A percentile compares a stretch with the other conserved stretches of the same genome.
Evolutionary conservation across 2,329 filamentous ascomycete genomes (phyloP).

Genomic region (Xylaria sp.): DNA sequence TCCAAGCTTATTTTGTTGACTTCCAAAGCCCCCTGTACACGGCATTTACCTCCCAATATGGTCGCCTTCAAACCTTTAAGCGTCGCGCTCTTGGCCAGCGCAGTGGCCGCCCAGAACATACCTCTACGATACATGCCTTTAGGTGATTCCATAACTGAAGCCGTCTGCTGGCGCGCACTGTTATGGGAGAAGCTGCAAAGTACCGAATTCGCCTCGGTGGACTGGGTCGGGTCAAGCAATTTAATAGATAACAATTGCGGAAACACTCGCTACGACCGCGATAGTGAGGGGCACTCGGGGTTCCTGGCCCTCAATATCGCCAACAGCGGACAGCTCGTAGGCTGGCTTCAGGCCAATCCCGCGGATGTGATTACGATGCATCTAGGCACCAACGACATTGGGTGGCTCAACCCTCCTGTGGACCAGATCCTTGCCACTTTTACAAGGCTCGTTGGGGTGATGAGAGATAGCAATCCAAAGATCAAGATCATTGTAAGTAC

Average conservation of each 20-base stretch:
- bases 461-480: slow-evolving; percentile 47
- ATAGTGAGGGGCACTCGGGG: slow-evolving; percentile 52
- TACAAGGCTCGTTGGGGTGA: slow-evolving; percentile 45
- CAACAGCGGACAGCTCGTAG: slow-evolving; percentile 48
- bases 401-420: slow-evolving; percentile 46
- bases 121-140: slow-evolving; percentile 49
- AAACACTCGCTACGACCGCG: slow-evolving; percentile 48
- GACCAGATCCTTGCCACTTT: slow-evolving; percentile 49
- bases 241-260: slow-evolving; percentile 42
- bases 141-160: slow-evolving; percentile 52
- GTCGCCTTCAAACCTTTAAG: slow-evolving; percentile 32
- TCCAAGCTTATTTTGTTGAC: too few species aligned
- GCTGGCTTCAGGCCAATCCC: slow-evolving; percentile 49
- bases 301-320: slow-evolving; percentile 53
- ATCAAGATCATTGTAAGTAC: slow-evolving; percentile 51
- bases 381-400: slow-evolving; percentile 52
- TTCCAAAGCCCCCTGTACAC: too few species aligned
- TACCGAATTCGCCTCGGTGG: slow-evolving; percentile 45
- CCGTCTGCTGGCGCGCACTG: slow-evolving; percentile 50
- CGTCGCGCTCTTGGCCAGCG: slow-evolving; percentile 25
- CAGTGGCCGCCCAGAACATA: slow-evolving; percentile 35
- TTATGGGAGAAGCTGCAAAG: slow-evolving; percentile 49
- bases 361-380: slow-evolving; percentile 54
- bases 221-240: slow-evolving; percentile 47
- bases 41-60: slow-evolving; percentile 25